Base-by-base conservation (phyloP, 768 basidiomycete species). In the Pluteus cervinus region DNA sequence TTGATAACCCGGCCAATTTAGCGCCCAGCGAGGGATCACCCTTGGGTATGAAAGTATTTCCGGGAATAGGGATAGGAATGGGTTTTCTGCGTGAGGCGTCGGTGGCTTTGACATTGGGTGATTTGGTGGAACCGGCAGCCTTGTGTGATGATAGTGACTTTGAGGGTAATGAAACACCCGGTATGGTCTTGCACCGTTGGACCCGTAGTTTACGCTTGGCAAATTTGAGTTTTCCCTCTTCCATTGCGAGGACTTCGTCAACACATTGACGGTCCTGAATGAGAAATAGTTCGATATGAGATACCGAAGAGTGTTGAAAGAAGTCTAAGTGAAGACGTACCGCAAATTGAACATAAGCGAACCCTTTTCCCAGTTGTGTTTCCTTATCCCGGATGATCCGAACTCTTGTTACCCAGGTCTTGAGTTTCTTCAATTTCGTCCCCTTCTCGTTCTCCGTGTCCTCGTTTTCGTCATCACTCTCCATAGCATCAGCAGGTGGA, bases 341-440 rank as follows among this genome's bases (percentile, higher is more conserved):
- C 39, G 66, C 56, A 45, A 97, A 88, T 49, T 90, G 81, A 14
- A 98, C 80, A 52, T 97, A 96, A 7, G 86, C 90, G 56, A 97
- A 93, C 4, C 93, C 93, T 61, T 94, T 96, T 9, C 93, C 94
- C 10, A 97, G 73, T 48, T 91, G 90, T 1, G 90, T 96, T 41
- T 86, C 89, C 48, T 78, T 79, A 56, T 98, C 94, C 32, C 88
- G 73, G 36, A 96, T 73, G 48, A 96, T 79, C 29, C 94, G 75
- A n/a, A 96, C 90, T 24, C 76, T 77, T 6, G 73, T 76, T 12
- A 93, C 88, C 86, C 86, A 90, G 10, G 69, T 56, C 28, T 58
- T 56, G 5, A 54, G 53, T 43, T 66, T 73, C 39, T 60, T 60
- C 5, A 53, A 53, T 5, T 54, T 54, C 9, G 44, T 47, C 14